These are phyloP conservation scores for Tilletiopsis washingtonensis DNA, from an alignment of 1,284 basidiomycete genomes.

Conservation along the genomic window DNA sequence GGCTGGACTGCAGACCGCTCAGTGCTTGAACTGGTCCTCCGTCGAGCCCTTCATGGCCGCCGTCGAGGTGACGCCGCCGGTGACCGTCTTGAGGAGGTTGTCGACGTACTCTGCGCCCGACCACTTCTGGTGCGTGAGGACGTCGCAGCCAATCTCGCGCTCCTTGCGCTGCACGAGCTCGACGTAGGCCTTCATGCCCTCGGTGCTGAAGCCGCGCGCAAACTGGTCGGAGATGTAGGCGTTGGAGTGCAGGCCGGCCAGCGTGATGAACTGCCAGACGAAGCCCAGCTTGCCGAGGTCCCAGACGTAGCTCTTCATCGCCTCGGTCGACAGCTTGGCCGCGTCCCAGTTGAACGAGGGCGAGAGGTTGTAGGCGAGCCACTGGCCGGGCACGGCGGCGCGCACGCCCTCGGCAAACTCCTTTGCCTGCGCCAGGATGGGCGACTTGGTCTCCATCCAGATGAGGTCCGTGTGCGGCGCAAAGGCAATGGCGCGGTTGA, in stretches of 20 bases:
- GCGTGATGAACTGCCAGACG: slow-evolving; percentile 97
- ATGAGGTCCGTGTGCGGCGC: slow-evolving; percentile 80
- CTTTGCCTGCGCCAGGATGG: slow-evolving; percentile 84
- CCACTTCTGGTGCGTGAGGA: slow-evolving; percentile 59
- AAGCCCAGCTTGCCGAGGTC: slow-evolving; percentile 86
- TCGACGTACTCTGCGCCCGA: slow-evolving; percentile 90
- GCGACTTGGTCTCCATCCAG: slow-evolving; percentile 78
- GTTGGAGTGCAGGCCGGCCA: slow-evolving; percentile 92
- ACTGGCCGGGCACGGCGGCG: slow-evolving; percentile 37
- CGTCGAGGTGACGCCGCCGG: slow-evolving; percentile 79
- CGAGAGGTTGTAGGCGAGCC: slow-evolving; percentile 47
- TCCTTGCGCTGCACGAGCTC: slow-evolving; percentile 53
- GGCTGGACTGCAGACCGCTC: too few relatives aligned
- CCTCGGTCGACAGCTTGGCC: slow-evolving; percentile 71
- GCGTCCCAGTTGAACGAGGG: slow-evolving; percentile 57
- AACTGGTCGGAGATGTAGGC: slow-evolving; percentile 93
- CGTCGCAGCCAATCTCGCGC: slow-evolving; percentile 50
- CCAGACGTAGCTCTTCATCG: slow-evolving; percentile 90
- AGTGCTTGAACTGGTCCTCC: slow-evolving; percentile 70
- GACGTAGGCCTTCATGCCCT: slow-evolving; percentile 62
- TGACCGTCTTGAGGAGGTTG: slow-evolving; percentile 83
- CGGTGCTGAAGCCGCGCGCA: slow-evolving; percentile 72
- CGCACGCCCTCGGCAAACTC: slow-evolving; percentile 65
- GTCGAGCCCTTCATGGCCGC: slow-evolving; percentile 92
- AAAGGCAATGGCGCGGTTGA: slow-evolving; percentile 85